phyloP scores from a whole-genome alignment of 164 flowering plant species.

The Aristolochia fimbriata region DNA sequence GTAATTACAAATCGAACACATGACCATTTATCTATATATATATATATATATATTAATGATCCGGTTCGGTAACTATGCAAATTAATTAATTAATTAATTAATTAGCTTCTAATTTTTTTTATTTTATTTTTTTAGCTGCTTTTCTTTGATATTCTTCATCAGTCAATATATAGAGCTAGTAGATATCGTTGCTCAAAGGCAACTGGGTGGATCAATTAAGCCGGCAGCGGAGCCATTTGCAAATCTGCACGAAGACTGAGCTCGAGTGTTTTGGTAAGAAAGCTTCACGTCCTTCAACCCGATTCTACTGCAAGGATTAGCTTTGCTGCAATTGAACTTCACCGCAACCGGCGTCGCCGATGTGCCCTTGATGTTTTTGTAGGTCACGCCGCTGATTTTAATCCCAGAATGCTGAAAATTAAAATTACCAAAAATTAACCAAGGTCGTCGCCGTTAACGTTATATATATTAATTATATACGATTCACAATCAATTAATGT shows the following conservation, averaged over 20 bases:
- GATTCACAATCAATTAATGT: too few species aligned
- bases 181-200: constrained; percentile 6
- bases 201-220: constrained; percentile 12
- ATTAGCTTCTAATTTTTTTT: too few species aligned
- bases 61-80: neutral
- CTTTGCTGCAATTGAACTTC: constrained; percentile 16
- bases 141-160: too few species aligned
- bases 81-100: too few species aligned
- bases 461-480: too few species aligned
- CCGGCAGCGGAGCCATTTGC: constrained; percentile 11
- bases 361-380: constrained; percentile 14
- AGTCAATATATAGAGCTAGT: too few species aligned
- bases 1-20: neutral
- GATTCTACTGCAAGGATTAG: constrained; percentile 13
- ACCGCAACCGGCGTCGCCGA: constrained; percentile 18
- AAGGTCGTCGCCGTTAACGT: neutral
- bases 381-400: constrained; percentile 13
- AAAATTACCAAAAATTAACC: neutral
- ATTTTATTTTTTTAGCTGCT: neutral
- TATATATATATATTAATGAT: neutral
- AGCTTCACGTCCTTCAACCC: constrained; percentile 13
- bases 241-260: constrained; percentile 11
- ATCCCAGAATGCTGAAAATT: constrained; percentile 16
- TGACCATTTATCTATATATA: neutral
- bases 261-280: constrained; percentile 9